Conservation (phyloP, 2,329 filamentous ascomycete species). For the Pezizomycotina sp. region DNA sequence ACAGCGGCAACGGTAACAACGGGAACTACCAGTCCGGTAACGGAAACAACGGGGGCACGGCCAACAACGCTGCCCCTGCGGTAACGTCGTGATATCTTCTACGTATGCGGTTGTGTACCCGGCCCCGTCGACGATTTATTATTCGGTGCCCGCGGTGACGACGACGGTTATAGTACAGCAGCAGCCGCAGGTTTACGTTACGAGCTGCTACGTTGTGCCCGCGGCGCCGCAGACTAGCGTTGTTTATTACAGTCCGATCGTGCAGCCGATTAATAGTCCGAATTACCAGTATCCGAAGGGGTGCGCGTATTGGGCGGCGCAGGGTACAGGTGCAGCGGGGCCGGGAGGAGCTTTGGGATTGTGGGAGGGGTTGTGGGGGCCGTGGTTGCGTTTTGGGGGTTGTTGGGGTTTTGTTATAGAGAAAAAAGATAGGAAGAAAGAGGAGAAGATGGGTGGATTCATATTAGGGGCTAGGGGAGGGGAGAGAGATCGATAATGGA, state of each 20-base stretch:
- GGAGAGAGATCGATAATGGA: no score
- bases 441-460: no score
- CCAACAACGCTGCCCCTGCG: slow-evolving; percentile 8
- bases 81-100: slow-evolving; percentile 14
- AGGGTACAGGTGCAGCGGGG: slow-evolving; percentile 15
- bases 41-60: slow-evolving; percentile 3
- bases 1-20: slow-evolving; percentile 6
- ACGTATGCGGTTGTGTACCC: slow-evolving; percentile 14
- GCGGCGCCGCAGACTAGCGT: slow-evolving; percentile 11
- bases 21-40: slow-evolving; percentile 6
- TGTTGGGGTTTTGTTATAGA: no score
- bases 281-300: slow-evolving; percentile 15
- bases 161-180: slow-evolving; percentile 10
- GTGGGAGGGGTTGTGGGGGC: slow-evolving; percentile 1
- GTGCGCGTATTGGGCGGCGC: slow-evolving; percentile 17
- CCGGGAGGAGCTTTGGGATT: slow-evolving; percentile 4
- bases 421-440: no score
- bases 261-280: slow-evolving; percentile 8
- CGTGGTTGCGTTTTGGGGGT: no score
- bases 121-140: slow-evolving; percentile 10
- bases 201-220: slow-evolving; percentile 15
- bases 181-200: slow-evolving; percentile 13
- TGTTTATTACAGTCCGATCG: slow-evolving; percentile 13
- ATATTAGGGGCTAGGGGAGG: no score
- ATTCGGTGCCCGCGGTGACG: slow-evolving; percentile 8